Evolutionary conservation across 176 grass and related monocot species (phyloP).

Genomic region (Neostapfia colusana): DNA sequence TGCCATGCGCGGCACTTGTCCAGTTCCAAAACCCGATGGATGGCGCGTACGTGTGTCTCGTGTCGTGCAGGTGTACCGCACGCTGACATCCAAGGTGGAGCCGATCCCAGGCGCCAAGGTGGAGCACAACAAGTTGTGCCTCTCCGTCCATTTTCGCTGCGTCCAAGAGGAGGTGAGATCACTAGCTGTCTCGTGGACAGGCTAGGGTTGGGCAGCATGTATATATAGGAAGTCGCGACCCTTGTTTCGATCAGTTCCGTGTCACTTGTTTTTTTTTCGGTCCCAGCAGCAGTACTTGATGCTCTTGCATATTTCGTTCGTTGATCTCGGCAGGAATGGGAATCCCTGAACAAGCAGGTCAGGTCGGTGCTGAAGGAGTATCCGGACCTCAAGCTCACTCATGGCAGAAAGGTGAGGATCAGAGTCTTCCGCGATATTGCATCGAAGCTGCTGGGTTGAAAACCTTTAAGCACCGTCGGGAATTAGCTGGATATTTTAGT

Average conservation of each 20-base stretch:
- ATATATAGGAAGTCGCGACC: not conserved
- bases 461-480: not conserved
- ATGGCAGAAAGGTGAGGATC: slow-evolving; percentile 73
- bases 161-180: slow-evolving; percentile 62
- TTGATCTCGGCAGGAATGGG: slow-evolving; percentile 50
- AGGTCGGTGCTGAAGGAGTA: slow-evolving; percentile 71
- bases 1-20: not conserved
- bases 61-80: slow-evolving; percentile 48
- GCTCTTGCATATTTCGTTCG: not conserved
- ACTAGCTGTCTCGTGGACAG: not conserved
- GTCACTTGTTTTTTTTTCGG: not conserved
- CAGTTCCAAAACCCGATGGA: not conserved
- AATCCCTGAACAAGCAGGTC: slow-evolving; percentile 48
- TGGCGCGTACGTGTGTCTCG: too few species aligned
- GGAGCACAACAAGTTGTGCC: slow-evolving; percentile 94
- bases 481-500: not conserved
- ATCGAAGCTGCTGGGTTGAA: not conserved
- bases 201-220: not conserved
- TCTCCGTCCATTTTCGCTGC: slow-evolving; percentile 80
- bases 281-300: not conserved
- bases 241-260: too few species aligned
- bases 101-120: slow-evolving; percentile 55
- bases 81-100: slow-evolving; percentile 53
- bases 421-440: not conserved
- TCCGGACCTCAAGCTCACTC: slow-evolving; percentile 50